These are phyloP conservation scores for Podospora comata DNA, from an alignment of 495 filamentous ascomycete genomes.

Conservation along the genomic window DNA sequence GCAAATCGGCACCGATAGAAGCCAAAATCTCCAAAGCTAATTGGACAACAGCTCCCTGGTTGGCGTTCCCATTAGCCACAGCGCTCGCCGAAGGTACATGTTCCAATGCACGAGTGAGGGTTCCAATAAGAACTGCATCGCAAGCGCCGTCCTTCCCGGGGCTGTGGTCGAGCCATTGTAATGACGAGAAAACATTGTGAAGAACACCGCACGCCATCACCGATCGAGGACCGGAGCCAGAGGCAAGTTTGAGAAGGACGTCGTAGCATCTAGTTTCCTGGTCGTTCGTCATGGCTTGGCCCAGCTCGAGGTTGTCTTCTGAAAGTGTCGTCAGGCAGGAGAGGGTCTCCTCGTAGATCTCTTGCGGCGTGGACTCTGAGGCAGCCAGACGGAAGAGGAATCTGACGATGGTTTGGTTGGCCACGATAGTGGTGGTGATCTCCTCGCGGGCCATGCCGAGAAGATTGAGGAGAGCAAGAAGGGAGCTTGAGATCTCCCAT, in stretches of 20 bases:
- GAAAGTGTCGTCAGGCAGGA: slow-evolving; percentile 53
- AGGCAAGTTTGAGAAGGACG: slow-evolving; percentile 36
- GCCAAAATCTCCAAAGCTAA: slow-evolving; percentile 55
- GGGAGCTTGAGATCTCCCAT: slow-evolving; percentile 49
- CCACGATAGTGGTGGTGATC: slow-evolving; percentile 49
- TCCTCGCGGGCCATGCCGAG: slow-evolving; percentile 54
- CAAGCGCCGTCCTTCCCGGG: slow-evolving; percentile 44
- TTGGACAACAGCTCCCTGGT: slow-evolving; percentile 40
- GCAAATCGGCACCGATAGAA: slow-evolving; percentile 56
- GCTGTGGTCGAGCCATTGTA: slow-evolving; percentile 49
- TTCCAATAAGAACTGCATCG: slow-evolving; percentile 48
- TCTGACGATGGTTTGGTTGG: slow-evolving; percentile 42
- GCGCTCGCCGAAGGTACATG: slow-evolving; percentile 24
- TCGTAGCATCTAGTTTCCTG: slow-evolving; percentile 38
- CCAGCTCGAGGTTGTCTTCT: slow-evolving; percentile 51
- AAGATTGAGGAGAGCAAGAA: slow-evolving; percentile 43
- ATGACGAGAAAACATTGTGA: slow-evolving; percentile 49
- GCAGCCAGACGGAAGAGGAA: slow-evolving; percentile 51
- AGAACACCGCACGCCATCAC: slow-evolving; percentile 51
- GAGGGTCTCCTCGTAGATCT: slow-evolving; percentile 44
- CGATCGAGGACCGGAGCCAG: slow-evolving; percentile 34
- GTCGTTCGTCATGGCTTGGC: slow-evolving; percentile 41
- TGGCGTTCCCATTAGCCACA: slow-evolving; percentile 30
- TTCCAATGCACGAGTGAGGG: slow-evolving; percentile 39
- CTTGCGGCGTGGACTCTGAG: slow-evolving; percentile 30